phyloP scores from a whole-genome alignment of 371 early-diverging fungal species.

The Circinella umbellata region DNA sequence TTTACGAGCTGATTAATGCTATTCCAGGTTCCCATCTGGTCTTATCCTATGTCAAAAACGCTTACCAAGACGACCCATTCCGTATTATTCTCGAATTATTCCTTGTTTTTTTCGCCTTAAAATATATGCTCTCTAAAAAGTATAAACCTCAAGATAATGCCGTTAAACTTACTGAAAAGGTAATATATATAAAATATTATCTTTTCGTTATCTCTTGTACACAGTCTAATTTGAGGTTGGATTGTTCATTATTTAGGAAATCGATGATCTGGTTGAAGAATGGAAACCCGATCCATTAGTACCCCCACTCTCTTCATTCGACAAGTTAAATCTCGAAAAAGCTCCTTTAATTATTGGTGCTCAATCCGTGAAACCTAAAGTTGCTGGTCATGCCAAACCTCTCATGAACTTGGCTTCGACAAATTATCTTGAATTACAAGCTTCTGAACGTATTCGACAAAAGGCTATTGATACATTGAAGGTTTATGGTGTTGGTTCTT shows the following conservation, averaged over 20 bases:
- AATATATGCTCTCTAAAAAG: constrained; percentile 87
- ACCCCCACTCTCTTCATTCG: constrained; percentile 74
- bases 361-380: constrained; percentile 62
- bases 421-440: constrained; percentile 88
- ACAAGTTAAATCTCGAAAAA: constrained; percentile 81
- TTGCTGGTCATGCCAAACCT: constrained; percentile 57
- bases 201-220: background rate
- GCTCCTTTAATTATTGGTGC: constrained; percentile 77
- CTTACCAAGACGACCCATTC: constrained; percentile 97
- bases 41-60: constrained; percentile 84
- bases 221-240: too few species aligned
- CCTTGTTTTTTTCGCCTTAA: constrained; percentile 87
- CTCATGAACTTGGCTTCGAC: constrained; percentile 84
- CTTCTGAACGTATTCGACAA: constrained; percentile 78
- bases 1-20: constrained; percentile 42
- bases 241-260: constrained; percentile 61
- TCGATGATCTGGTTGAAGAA: constrained; percentile 93
- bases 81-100: constrained; percentile 88
- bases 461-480: constrained; percentile 89
- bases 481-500: constrained; percentile 99
- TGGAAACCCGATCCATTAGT: constrained; percentile 98
- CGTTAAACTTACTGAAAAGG: constrained; percentile 85
- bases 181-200: constrained; percentile 22
- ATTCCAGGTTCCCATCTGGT: constrained; percentile 83
- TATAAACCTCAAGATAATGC: constrained; percentile 86